Conservation (phyloP, 805 yeast species). For the Metschnikowia noctiluminum region DNA sequence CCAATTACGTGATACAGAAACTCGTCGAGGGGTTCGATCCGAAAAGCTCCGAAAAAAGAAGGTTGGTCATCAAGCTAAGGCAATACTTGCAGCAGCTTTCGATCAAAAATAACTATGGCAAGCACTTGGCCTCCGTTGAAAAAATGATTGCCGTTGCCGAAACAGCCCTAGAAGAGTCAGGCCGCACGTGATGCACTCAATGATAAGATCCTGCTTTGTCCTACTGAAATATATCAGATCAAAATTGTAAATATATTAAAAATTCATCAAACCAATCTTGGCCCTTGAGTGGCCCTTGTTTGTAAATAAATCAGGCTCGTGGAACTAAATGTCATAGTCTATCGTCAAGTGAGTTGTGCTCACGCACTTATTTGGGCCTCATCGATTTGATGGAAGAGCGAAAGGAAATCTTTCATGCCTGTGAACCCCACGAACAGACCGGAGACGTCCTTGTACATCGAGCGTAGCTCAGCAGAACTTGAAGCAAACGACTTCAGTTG, state of each 20-base stretch:
- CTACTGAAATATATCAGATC: neutral
- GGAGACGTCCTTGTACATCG: conserved; percentile 6
- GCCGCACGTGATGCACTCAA: conserved; percentile 5
- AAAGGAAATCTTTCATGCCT: conserved; percentile 3
- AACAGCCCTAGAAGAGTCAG: conserved; percentile 42
- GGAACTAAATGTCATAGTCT: neutral
- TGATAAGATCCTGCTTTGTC: no score
- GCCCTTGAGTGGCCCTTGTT: neutral
- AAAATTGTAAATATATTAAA: conserved; percentile 4
- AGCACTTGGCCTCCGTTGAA: conserved; percentile 81
- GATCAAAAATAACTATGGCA: conserved; percentile 63
- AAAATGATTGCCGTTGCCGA: conserved; percentile 60
- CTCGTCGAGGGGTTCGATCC: conserved; percentile 74
- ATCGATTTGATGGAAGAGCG: conserved; percentile 4
- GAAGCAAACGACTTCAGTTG: conserved; percentile 5
- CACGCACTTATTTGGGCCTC: neutral
- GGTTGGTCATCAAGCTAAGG: conserved; percentile 70
- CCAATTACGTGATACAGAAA: conserved; percentile 95
- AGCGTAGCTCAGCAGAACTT: conserved; percentile 10
- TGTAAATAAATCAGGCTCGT: neutral
- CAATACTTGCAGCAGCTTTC: conserved; percentile 75
- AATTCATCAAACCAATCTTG: neutral
- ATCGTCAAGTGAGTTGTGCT: neutral
- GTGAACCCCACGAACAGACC: conserved; percentile 8
- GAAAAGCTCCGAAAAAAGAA: conserved; percentile 58